A percentile compares a stretch with the other conserved stretches of the same genome.
Conservation (phyloP, 2,329 filamentous ascomycete genomes). For the Fusarium ambrosium region DNA sequence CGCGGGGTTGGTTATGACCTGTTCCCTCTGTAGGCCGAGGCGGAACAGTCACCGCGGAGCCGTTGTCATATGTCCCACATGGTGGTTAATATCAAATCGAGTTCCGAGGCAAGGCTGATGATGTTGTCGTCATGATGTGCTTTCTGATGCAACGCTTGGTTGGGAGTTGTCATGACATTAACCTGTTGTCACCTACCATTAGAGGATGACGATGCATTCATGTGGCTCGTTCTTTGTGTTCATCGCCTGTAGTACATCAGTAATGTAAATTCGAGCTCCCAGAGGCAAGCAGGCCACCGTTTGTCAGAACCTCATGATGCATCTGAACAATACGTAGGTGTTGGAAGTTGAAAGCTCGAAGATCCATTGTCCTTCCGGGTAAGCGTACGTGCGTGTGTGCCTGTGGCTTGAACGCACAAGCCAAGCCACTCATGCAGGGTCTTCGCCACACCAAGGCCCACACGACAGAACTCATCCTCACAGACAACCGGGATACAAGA, state of each 20-base stretch:
- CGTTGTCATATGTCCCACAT: slow-evolving; percentile 12
- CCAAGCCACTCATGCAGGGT: slow-evolving; percentile 30
- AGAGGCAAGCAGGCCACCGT: background rate
- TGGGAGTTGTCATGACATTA: background rate
- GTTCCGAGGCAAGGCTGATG: slow-evolving; percentile 11
- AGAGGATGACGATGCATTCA: background rate
- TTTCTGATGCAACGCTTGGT: background rate
- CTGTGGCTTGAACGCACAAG: slow-evolving; percentile 34
- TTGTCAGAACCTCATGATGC: background rate
- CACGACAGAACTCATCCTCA: slow-evolving; percentile 45
- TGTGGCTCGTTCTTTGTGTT: background rate
- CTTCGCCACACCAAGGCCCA: slow-evolving; percentile 42
- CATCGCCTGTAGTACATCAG: background rate
- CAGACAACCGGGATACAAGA: slow-evolving; percentile 25
- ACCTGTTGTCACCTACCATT: background rate
- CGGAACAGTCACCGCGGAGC: slow-evolving; percentile 5
- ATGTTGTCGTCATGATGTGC: slow-evolving; percentile 7
- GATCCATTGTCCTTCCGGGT: slow-evolving; percentile 10
- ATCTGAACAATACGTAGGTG: background rate
- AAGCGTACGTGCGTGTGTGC: slow-evolving; percentile 24
- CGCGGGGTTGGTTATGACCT: slow-evolving; percentile 24
- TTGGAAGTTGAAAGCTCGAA: background rate
- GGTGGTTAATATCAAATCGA: background rate
- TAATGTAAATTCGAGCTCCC: background rate
- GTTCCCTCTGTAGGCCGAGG: slow-evolving; percentile 27